phyloP scores from a whole-genome alignment of 345 rosid genomes.

The Citrus hindsii region DNA sequence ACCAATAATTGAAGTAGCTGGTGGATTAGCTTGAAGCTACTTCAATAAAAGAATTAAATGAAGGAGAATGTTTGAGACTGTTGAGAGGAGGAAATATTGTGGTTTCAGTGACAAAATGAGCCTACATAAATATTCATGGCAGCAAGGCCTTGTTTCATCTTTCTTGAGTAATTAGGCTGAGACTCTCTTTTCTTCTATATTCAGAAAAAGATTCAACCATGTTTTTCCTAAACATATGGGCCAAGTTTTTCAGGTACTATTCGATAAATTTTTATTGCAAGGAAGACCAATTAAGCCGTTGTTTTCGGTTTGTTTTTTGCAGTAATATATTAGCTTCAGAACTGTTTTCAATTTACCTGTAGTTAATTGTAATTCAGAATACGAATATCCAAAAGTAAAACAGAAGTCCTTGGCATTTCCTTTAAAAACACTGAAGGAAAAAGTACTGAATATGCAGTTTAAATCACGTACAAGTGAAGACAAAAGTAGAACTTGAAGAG shows the following conservation, averaged over 20 bases:
- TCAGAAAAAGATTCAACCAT: neutral
- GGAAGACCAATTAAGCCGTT: neutral
- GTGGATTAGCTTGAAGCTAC: neutral
- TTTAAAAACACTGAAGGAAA: conserved; percentile 1
- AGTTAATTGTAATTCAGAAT: neutral
- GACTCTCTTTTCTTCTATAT: neutral
- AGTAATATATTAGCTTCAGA: neutral
- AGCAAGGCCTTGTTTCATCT: neutral
- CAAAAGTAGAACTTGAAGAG: conserved; percentile 70
- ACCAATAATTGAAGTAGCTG: neutral
- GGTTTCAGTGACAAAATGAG: neutral
- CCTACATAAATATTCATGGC: neutral
- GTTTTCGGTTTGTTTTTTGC: neutral
- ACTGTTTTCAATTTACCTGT: neutral
- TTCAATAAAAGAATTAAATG: neutral
- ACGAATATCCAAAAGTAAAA: neutral
- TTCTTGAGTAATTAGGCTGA: neutral
- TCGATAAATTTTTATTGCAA: neutral
- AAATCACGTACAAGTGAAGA: conserved; percentile 62
- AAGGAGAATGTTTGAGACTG: neutral
- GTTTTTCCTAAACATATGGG: neutral
- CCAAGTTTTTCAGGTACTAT: neutral
- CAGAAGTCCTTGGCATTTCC: neutral
- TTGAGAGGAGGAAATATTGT: neutral
- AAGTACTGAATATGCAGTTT: conserved; percentile 46